Evolutionary conservation across 257 asterid species (phyloP).

Genomic region (Verbena officinalis): DNA sequence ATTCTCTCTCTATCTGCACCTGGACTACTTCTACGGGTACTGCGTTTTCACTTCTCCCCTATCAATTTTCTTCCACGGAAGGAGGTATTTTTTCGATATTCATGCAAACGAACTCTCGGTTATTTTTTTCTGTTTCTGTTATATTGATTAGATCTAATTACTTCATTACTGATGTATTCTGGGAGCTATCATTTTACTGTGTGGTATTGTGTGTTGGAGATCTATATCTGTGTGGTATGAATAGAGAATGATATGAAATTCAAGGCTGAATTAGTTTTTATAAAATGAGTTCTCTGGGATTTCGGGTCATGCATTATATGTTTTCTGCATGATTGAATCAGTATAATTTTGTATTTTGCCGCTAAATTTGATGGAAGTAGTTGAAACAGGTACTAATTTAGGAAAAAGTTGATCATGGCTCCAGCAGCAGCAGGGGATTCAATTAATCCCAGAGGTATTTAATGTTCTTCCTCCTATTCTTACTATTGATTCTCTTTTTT

Average conservation of each 20-base stretch:
- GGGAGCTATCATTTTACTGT: background rate
- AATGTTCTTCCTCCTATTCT: no score
- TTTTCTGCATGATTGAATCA: background rate
- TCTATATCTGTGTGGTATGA: background rate
- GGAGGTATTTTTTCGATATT: background rate
- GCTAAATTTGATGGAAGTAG: slow-evolving; percentile 16
- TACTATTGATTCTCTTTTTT: background rate
- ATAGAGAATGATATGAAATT: background rate
- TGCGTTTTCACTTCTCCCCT: background rate
- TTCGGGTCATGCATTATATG: background rate
- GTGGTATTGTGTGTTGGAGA: slow-evolving; percentile 1
- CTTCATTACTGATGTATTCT: background rate
- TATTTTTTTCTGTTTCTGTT: background rate
- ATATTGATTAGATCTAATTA: slow-evolving; percentile 17
- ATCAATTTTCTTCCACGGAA: background rate
- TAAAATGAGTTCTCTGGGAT: background rate
- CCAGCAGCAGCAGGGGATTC: slow-evolving; percentile 33
- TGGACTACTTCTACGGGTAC: background rate
- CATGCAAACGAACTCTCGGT: slow-evolving; percentile 11
- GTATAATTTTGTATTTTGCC: slow-evolving; percentile 1
- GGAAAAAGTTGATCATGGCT: slow-evolving; percentile 21
- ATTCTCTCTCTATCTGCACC: background rate
- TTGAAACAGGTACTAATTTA: slow-evolving; percentile 9
- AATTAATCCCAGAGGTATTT: slow-evolving; percentile 32
- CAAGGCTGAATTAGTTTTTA: background rate